phyloP scores from a whole-genome alignment of 73 alveolate genomes.

The Paramecium biaurelia region DNA sequence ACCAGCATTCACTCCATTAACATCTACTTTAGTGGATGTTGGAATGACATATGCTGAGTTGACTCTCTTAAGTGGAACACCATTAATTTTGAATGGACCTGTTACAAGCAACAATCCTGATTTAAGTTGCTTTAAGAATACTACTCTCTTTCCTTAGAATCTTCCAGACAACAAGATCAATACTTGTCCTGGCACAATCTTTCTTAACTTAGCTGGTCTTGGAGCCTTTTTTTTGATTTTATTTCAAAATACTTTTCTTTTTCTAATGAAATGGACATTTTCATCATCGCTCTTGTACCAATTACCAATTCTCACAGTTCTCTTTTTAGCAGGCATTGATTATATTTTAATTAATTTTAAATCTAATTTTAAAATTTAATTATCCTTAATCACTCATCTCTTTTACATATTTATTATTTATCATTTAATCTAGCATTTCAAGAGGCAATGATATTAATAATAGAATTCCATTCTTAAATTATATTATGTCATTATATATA shows the following conservation, averaged over 20 bases:
- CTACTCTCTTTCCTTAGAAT: slow-evolving; percentile 96
- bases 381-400: slow-evolving; percentile 34
- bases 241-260: slow-evolving; percentile 18
- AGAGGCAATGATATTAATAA: not conserved
- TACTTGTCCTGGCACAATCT: slow-evolving; percentile 85
- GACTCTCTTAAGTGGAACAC: slow-evolving; percentile 94
- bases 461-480: not conserved
- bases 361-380: slow-evolving; percentile 44
- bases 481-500: not conserved
- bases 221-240: slow-evolving; percentile 59
- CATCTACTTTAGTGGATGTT: slow-evolving; percentile 82
- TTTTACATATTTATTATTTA: not conserved
- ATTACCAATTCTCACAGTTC: slow-evolving; percentile 55
- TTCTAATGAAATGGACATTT: slow-evolving; percentile 58
- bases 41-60: slow-evolving; percentile 86
- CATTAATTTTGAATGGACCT: slow-evolving; percentile 94
- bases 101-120: slow-evolving; percentile 92
- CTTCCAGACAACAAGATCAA: slow-evolving; percentile 89
- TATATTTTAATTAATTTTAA: slow-evolving; percentile 35
- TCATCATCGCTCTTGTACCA: slow-evolving; percentile 68
- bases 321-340: slow-evolving; percentile 53
- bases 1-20: slow-evolving; percentile 71
- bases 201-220: slow-evolving; percentile 81
- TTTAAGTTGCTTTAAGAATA: slow-evolving; percentile 88
- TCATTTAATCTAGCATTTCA: not conserved